A percentile compares a stretch with the other conserved stretches of the same genome.
These are phyloP conservation scores for Vitis hybrid DNA, from an alignment of 177 flowering plant genomes.

Conservation along the genomic window DNA sequence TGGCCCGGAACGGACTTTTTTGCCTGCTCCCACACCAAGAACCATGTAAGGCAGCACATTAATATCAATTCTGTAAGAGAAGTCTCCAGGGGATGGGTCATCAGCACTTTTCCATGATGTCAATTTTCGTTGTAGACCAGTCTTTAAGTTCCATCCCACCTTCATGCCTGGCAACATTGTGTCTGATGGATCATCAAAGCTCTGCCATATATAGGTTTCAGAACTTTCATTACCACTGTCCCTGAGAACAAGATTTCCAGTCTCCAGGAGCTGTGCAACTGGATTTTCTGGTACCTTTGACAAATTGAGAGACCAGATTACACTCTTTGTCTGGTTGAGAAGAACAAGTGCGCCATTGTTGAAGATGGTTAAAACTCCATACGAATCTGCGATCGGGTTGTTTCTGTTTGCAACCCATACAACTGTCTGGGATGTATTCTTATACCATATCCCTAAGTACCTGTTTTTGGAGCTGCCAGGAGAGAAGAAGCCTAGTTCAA, in stretches of 20 bases:
- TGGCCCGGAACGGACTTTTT: too few relatives aligned
- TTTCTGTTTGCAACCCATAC: slow-evolving; percentile 37
- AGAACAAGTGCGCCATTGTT: slow-evolving; percentile 16
- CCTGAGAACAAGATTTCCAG: slow-evolving; percentile 30
- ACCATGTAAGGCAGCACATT: too few relatives aligned
- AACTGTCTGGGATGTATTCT: slow-evolving; percentile 3
- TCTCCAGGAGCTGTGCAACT: slow-evolving; percentile 27
- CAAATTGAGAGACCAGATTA: slow-evolving; percentile 20
- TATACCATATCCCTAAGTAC: slow-evolving; percentile 33
- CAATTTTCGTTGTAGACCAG: not conserved
- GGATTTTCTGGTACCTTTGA: slow-evolving; percentile 8
- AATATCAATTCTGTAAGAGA: too few relatives aligned
- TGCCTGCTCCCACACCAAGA: fast-evolving
- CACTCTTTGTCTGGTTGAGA: not conserved
- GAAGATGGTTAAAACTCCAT: slow-evolving; percentile 15
- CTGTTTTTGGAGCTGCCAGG: slow-evolving; percentile 19
- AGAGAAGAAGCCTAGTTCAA: slow-evolving; percentile 32
- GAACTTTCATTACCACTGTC: not conserved
- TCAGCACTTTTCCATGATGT: not conserved
- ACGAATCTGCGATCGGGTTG: slow-evolving; percentile 10
- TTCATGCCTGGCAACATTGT: too few relatives aligned
- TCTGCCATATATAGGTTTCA: not conserved
- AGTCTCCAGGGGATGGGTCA: too few relatives aligned
- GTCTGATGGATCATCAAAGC: too few relatives aligned
- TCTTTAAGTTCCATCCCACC: too few relatives aligned